Evolutionary conservation across 768 basidiomycete species (phyloP).

Genomic region (Megacollybia marginata): DNA sequence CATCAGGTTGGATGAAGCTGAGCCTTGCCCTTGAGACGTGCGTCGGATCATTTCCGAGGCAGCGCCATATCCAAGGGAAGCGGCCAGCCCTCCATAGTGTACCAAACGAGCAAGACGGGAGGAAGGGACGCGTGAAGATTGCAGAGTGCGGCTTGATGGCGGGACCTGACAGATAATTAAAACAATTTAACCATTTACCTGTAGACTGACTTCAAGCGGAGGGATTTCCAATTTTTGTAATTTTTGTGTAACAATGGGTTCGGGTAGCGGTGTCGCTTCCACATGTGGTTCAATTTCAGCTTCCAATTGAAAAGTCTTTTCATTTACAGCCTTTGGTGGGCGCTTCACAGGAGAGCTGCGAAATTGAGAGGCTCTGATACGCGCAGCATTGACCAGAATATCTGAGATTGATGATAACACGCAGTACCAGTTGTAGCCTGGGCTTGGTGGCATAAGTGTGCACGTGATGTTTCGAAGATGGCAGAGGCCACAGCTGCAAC

Average conservation of each 20-base stretch:
- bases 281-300: neutral
- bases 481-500: neutral
- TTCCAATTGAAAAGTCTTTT: neutral
- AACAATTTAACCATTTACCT: neutral
- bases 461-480: neutral
- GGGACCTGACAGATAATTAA: no score
- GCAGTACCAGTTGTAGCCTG: constrained; percentile 66
- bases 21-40: constrained; percentile 28
- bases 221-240: neutral
- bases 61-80: constrained; percentile 68
- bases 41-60: constrained; percentile 81
- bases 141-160: constrained; percentile 31
- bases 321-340: neutral
- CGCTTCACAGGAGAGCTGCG: constrained; percentile 1
- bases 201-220: neutral
- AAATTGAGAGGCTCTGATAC: constrained; percentile 42
- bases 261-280: no score
- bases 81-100: constrained; percentile 80
- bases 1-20: constrained; percentile 47
- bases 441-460: constrained; percentile 54
- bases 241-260: neutral
- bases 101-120: constrained; percentile 85
- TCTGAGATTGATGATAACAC: constrained; percentile 54
- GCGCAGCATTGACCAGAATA: constrained; percentile 57
- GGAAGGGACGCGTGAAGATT: constrained; percentile 85